phyloP scores from a whole-genome alignment of 1,284 basidiomycete species.

The Ceratobasidium theobromae region DNA sequence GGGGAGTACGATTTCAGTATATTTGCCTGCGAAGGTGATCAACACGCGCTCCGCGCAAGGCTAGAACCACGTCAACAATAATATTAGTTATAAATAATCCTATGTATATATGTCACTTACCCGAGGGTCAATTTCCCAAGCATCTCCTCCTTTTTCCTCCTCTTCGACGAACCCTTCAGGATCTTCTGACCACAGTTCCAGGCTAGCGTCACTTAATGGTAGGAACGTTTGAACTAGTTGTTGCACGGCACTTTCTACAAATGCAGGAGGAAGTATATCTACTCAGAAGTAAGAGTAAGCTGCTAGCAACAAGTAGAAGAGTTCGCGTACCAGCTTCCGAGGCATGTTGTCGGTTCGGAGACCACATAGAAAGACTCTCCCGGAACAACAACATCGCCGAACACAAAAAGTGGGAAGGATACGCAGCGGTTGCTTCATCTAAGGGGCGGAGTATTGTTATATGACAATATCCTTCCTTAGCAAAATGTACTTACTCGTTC shows the following conservation, averaged over 20 bases:
- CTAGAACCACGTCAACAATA: conserved; percentile 46
- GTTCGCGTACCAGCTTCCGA: conserved; percentile 58
- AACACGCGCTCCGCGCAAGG: conserved; percentile 87
- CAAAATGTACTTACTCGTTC: conserved; percentile 54
- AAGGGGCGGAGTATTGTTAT: conserved; percentile 7
- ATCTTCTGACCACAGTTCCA: conserved; percentile 77
- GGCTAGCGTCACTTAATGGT: conserved; percentile 73
- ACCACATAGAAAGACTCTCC: conserved; percentile 75
- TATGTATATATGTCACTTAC: conserved; percentile 52
- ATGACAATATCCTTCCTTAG: neutral
- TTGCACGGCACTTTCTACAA: conserved; percentile 76
- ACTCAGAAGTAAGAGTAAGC: neutral
- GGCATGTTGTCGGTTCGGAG: conserved; percentile 61
- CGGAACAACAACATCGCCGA: conserved; percentile 88
- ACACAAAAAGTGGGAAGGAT: conserved; percentile 77
- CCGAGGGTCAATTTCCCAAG: conserved; percentile 86
- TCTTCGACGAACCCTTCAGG: conserved; percentile 88
- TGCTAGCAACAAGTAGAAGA: neutral
- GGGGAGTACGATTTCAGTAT: conserved; percentile 70
- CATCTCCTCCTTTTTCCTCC: conserved; percentile 82
- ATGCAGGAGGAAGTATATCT: conserved; percentile 60
- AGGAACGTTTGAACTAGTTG: conserved; percentile 80
- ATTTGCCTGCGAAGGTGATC: conserved; percentile 75
- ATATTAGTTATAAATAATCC: neutral
- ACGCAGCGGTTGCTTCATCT: conserved; percentile 58